Base-by-base conservation (phyloP, 805 yeast species). In the Kurtzmaniella fragi region DNA sequence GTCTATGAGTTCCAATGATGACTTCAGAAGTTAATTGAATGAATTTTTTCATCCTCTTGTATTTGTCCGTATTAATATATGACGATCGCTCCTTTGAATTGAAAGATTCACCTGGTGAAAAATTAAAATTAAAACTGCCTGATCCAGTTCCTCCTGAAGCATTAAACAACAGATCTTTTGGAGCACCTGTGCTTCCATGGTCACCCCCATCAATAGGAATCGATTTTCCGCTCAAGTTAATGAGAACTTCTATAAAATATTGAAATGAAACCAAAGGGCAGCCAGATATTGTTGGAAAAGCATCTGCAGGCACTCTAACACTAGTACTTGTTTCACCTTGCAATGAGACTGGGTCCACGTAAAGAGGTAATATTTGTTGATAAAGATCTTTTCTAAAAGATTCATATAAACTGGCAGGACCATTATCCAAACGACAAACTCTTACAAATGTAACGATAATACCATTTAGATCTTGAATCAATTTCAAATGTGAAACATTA, bases 371-470 rank as follows among this genome's bases (percentile, higher is more conserved):
- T 1, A 87, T 75, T 28, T 77, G 73, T 59, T 89, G 97, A 28
- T 82, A 76, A 5, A 89, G 64, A 55, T 89, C 97, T 56, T 89
- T 89, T 41, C 97, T 67, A 57, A 82, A 89, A 1, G 91, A 75
- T 56, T 83, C 82, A 40, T 75, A 70, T 39, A 82, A 72, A 38
- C 79, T 72, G 49, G 77, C 78, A n/a, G 72, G 70, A 0, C 80
- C 80, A 45, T 71, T 62, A 43, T 73, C 79, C 43, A 72, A 61
- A 11, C 93, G 70, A 47, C 95, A 85, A 4, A 90, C 80, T 41
- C 97, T 67, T 7, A 86, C 85, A 36, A 89, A 64, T 0, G 96
- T 88, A 10, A 84, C 74, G 5, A 88, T 84, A 2, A 88, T 70
- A 0, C 95, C 95, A 32, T 77, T 77, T 11, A 82, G 61, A 47